These are phyloP conservation scores for Tricholoma sp. DNA, from an alignment of 768 basidiomycete species.

Conservation along the genomic window DNA sequence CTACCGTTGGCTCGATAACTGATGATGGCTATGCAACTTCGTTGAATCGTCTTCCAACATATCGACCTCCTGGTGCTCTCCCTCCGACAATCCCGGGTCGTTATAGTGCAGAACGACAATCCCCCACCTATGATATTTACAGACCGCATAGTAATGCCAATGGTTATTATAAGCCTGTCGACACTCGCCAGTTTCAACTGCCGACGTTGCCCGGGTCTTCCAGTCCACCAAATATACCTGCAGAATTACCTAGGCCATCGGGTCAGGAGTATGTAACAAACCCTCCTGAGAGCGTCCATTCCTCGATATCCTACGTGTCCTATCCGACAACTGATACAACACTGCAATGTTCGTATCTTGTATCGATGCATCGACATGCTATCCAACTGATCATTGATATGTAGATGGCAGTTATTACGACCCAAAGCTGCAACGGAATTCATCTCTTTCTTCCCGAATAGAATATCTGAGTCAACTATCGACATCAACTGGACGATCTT, in stretches of 20 bases:
- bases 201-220: conserved; percentile 3
- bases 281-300: background rate
- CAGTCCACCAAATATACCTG: conserved; percentile 7
- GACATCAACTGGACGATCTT: conserved; percentile 1
- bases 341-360: conserved; percentile 10
- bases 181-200: conserved; percentile 11
- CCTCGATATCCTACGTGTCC: background rate
- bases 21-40: conserved; percentile 15
- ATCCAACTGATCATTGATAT: background rate
- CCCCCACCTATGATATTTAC: conserved; percentile 2
- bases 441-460: conserved; percentile 9
- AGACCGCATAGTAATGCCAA: conserved; percentile 7
- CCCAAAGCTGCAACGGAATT: conserved; percentile 8
- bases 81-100: conserved; percentile 24
- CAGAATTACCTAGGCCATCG: conserved; percentile 1
- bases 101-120: conserved; percentile 5
- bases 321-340: background rate
- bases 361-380: background rate
- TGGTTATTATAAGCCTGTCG: conserved; percentile 13
- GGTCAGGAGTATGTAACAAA: conserved; percentile 5
- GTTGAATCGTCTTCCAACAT: conserved; percentile 15
- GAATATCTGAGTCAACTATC: conserved; percentile 9
- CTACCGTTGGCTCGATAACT: conserved; percentile 15
- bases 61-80: conserved; percentile 27
- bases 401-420: conserved; percentile 8